These are phyloP conservation scores for Pseudoneurospora amorphoporcata DNA, from an alignment of 495 filamentous ascomycete genomes.

Conservation along the genomic window DNA sequence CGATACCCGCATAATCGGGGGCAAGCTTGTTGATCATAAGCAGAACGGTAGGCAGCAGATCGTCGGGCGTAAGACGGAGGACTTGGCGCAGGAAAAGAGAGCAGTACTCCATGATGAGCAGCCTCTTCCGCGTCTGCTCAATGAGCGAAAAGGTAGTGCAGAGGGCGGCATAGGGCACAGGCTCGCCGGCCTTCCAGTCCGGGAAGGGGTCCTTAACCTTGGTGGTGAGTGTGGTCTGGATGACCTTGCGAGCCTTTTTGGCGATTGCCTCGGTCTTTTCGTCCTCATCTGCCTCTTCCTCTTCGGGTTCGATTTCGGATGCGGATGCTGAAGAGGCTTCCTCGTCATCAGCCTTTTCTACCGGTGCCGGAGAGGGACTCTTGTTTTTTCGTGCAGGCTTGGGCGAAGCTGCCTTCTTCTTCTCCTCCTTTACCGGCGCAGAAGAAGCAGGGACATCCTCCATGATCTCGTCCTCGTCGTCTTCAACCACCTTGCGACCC, in stretches of 20 bases:
- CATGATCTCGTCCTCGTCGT: slow-evolving; percentile 35
- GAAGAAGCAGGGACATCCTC: slow-evolving; percentile 17
- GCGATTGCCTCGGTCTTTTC: slow-evolving; percentile 67
- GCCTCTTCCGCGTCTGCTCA: slow-evolving; percentile 83
- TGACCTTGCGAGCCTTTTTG: slow-evolving; percentile 67
- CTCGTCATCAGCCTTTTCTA: slow-evolving; percentile 26
- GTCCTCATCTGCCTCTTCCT: slow-evolving; percentile 48
- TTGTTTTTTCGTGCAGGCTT: slow-evolving; percentile 11
- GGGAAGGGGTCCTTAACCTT: slow-evolving; percentile 72
- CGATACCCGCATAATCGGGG: slow-evolving; percentile 90
- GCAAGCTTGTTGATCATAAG: slow-evolving; percentile 98
- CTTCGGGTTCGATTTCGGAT: slow-evolving; percentile 43
- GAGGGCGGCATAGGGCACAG: slow-evolving; percentile 89
- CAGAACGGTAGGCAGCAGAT: slow-evolving; percentile 76
- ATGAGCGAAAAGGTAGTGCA: slow-evolving; percentile 90
- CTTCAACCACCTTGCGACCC: slow-evolving; percentile 27
- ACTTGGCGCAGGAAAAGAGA: slow-evolving; percentile 89
- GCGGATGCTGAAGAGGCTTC: slow-evolving; percentile 43
- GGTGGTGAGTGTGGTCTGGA: slow-evolving; percentile 64
- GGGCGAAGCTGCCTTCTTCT: slow-evolving; percentile 10
- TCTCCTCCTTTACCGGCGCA: slow-evolving; percentile 9
- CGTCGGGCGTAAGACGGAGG: slow-evolving; percentile 76
- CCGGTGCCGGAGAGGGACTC: slow-evolving; percentile 8
- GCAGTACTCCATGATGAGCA: slow-evolving; percentile 79
- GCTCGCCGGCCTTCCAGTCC: slow-evolving; percentile 81